phyloP scores from a whole-genome alignment of 495 filamentous ascomycete genomes.

The Lichina pygmaea region DNA sequence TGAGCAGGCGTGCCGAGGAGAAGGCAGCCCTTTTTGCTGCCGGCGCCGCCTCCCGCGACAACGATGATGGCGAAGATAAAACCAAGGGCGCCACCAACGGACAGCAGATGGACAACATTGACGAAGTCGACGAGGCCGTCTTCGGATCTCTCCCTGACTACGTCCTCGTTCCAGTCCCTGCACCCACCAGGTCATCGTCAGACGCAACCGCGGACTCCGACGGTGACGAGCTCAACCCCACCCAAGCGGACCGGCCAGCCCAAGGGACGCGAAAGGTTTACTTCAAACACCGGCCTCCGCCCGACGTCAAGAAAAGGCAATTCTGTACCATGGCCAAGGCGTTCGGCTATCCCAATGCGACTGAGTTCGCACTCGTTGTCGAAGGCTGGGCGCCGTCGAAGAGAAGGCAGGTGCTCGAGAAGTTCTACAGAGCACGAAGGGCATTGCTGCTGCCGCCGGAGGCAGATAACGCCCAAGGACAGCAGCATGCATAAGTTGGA shows the following conservation, averaged over 20 bases:
- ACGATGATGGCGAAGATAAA: not conserved
- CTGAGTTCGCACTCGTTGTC: conserved; percentile 78
- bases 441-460: too few species aligned
- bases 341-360: conserved; percentile 49
- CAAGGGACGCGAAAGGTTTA: not conserved
- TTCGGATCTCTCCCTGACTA: conserved; percentile 11
- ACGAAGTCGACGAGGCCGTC: conserved; percentile 19
- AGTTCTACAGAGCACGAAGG: too few species aligned
- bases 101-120: conserved; percentile 17
- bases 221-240: conserved; percentile 5
- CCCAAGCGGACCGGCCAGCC: not conserved
- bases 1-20: conserved; percentile 49
- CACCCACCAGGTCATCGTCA: too few species aligned
- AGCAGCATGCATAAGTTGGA: too few species aligned
- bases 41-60: not conserved
- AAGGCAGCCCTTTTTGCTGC: not conserved
- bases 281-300: conserved; percentile 38
- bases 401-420: too few species aligned
- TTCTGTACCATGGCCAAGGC: conserved; percentile 72
- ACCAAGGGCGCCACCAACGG: not conserved
- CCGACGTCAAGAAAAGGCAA: conserved; percentile 49
- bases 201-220: not conserved
- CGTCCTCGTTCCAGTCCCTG: too few species aligned
- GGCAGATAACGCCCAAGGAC: too few species aligned
- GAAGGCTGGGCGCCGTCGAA: conserved; percentile 35